phyloP scores from a whole-genome alignment of 2,329 filamentous ascomycete species.

The Arthrobotrys megalospora region DNA sequence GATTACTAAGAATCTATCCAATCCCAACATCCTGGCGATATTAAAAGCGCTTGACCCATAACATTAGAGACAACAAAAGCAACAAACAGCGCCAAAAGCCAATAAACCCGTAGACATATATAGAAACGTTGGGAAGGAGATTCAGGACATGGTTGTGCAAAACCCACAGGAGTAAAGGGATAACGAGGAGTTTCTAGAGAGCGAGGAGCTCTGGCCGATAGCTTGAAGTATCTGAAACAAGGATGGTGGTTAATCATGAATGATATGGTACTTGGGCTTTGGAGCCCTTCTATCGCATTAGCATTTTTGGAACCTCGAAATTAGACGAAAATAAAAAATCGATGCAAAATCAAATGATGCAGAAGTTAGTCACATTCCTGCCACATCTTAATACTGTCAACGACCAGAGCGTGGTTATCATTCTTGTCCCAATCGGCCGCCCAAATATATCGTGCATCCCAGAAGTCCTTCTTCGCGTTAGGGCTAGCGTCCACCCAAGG shows the following conservation, averaged over 20 bases:
- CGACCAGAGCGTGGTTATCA: conserved; percentile 72
- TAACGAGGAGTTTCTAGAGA: conserved; percentile 13
- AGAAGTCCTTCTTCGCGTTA: conserved; percentile 82
- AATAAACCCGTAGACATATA: conserved; percentile 40
- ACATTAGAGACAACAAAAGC: conserved; percentile 34
- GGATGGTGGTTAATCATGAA: neutral
- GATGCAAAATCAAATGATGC: conserved; percentile 23
- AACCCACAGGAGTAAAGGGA: conserved; percentile 6
- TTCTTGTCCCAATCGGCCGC: conserved; percentile 77
- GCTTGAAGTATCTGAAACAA: conserved; percentile 1
- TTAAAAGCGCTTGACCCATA: conserved; percentile 50
- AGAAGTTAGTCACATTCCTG: conserved; percentile 75
- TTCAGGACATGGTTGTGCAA: conserved; percentile 23
- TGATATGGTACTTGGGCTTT: conserved; percentile 8
- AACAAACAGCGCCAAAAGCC: conserved; percentile 48
- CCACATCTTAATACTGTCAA: conserved; percentile 80
- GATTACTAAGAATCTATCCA: conserved; percentile 49
- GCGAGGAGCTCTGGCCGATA: neutral
- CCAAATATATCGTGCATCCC: conserved; percentile 78
- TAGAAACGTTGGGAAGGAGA: conserved; percentile 28
- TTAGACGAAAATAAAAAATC: conserved; percentile 32
- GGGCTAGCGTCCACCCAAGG: conserved; percentile 81
- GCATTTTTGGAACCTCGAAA: conserved; percentile 31
- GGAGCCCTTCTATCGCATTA: conserved; percentile 25
- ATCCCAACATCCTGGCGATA: conserved; percentile 37